Percentiles rank a stretch among this genome's conserved stretches.
These are phyloP conservation scores for Graphiopsis chlorocephala DNA, from an alignment of 2,329 filamentous ascomycete genomes.

Conservation along the genomic window DNA sequence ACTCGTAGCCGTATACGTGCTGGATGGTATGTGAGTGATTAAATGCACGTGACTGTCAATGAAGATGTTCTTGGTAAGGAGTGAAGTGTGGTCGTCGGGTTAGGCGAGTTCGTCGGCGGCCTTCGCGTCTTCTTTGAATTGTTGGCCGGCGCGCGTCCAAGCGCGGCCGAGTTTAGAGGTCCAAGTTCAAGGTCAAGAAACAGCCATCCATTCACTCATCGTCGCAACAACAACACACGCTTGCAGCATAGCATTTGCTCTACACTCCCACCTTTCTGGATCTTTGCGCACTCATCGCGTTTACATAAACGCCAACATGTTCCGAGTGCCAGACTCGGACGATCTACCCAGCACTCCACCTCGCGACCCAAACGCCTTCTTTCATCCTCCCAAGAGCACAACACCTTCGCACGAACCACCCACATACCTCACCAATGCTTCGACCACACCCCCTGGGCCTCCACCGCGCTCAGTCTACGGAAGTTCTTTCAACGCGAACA, in stretches of 20 bases:
- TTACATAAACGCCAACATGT: conserved; percentile 17
- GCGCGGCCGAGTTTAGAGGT: not conserved
- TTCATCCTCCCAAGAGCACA: conserved; percentile 32
- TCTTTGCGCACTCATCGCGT: not conserved
- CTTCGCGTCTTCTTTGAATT: not conserved
- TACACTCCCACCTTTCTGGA: not conserved
- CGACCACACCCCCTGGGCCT: conserved; percentile 35
- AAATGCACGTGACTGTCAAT: not conserved
- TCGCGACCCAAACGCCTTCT: conserved; percentile 24
- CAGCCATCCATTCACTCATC: not conserved
- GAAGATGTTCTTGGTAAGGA: not conserved
- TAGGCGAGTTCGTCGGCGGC: not conserved
- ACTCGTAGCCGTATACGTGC: not conserved
- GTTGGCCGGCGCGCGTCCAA: not conserved
- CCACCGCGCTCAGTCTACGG: conserved; percentile 37
- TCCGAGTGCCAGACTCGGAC: conserved; percentile 20
- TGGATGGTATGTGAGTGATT: not conserved
- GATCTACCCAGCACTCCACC: conserved; percentile 28
- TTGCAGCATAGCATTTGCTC: not conserved
- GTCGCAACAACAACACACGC: not conserved
- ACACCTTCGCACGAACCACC: conserved; percentile 38
- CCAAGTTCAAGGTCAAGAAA: not conserved
- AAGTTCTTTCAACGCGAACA: conserved; percentile 32
- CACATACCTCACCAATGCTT: conserved; percentile 30
- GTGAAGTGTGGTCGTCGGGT: not conserved